Evolutionary conservation across 148 eudicot genomes (phyloP).

Genomic region (Arctostaphylos glauca): DNA sequence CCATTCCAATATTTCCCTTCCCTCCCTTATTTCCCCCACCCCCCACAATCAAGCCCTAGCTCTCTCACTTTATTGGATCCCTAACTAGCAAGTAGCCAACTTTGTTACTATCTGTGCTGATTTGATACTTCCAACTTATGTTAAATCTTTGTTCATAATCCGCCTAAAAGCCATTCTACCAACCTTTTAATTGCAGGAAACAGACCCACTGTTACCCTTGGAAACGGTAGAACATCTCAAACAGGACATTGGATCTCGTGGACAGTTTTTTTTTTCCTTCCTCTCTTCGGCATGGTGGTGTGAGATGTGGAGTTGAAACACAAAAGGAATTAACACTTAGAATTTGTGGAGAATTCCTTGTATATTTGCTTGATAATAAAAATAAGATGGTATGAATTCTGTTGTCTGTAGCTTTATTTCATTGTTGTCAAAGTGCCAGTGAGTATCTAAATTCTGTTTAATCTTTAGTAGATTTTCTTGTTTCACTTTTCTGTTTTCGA

Average conservation of each 20-base stretch:
- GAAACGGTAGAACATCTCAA: constrained; percentile 80
- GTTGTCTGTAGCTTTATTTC: neutral
- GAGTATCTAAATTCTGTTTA: neutral
- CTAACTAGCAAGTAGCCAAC: neutral
- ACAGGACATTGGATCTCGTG: constrained; percentile 64
- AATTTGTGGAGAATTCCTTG: too few relatives aligned
- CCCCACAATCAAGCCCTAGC: too few relatives aligned
- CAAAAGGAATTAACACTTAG: too few relatives aligned
- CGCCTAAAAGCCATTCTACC: constrained; percentile 7
- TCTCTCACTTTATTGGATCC: too few relatives aligned
- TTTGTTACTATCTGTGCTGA: neutral
- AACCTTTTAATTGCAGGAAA: constrained; percentile 50
- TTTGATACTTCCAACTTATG: neutral
- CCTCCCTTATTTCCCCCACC: too few relatives aligned
- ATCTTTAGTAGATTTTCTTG: neutral
- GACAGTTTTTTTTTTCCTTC: constrained; percentile 53
- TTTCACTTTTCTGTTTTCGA: neutral
- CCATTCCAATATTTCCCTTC: too few relatives aligned
- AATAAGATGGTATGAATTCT: neutral
- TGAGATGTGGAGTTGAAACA: neutral
- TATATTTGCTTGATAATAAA: neutral
- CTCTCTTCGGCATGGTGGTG: neutral
- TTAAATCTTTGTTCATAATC: neutral
- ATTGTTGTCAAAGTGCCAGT: neutral
- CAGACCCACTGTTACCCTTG: constrained; percentile 53